These are phyloP conservation scores for Pythium phragmitis DNA, from an alignment of 352 stramenopile genomes.

Conservation along the genomic window DNA sequence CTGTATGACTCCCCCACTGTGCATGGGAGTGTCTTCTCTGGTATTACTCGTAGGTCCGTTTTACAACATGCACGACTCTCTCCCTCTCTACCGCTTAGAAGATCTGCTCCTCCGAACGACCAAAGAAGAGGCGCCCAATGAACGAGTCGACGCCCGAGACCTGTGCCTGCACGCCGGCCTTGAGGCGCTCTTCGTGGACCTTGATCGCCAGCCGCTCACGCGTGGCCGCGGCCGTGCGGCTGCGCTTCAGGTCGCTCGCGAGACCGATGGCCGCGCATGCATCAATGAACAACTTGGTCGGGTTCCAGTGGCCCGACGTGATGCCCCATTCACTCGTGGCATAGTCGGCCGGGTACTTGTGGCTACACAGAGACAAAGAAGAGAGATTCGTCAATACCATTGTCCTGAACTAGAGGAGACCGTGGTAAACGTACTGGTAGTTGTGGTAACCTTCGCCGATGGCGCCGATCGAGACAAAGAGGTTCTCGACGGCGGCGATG, in stretches of 20 bases:
- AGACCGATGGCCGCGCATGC: conserved; percentile 90
- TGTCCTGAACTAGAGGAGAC: not conserved
- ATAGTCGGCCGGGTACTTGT: conserved; percentile 99
- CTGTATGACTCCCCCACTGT: too few relatives aligned
- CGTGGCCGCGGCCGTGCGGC: conserved; percentile 74
- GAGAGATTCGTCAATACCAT: conserved; percentile 8
- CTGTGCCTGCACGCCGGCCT: conserved; percentile 43
- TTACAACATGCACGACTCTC: conserved; percentile 5
- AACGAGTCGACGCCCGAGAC: conserved; percentile 61
- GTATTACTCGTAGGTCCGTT: not conserved
- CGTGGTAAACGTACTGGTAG: conserved; percentile 86
- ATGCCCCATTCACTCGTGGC: conserved; percentile 97
- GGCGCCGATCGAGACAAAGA: conserved; percentile 94
- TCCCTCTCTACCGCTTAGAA: conserved; percentile 38
- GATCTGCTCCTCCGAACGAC: conserved; percentile 74
- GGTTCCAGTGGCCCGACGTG: conserved; percentile 96
- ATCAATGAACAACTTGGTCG: conserved; percentile 98
- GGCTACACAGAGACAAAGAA: conserved; percentile 41
- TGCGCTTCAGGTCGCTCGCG: conserved; percentile 95
- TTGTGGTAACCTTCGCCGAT: conserved; percentile 99
- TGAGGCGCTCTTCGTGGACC: conserved; percentile 55
- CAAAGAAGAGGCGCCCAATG: conserved; percentile 73
- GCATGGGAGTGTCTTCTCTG: too few relatives aligned
- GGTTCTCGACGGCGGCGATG: conserved; percentile 95
- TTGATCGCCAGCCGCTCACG: conserved; percentile 70